Percentiles rank a stretch among this genome's conserved stretches.
These are phyloP conservation scores for Sorghum bicolor DNA, from an alignment of 176 grass and related monocot genomes.

Conservation along the genomic window Sorghum_bicolor_NCBIv3 NC_012878.2:7798001-7798500, in stretches of 20 bases:
- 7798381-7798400: background rate
- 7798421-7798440: too few relatives aligned
- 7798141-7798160: conserved; percentile 56
- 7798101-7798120: conserved; percentile 70
- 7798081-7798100: conserved; percentile 51
- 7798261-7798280: conserved; percentile 25
- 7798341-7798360: conserved; percentile 26
- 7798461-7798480: too few relatives aligned
- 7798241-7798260: conserved; percentile 35
- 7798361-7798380: background rate
- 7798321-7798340: conserved; percentile 62
- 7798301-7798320: conserved; percentile 41
- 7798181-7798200: conserved; percentile 80
- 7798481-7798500: too few relatives aligned
- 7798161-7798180: conserved; percentile 73
- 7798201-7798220: conserved; percentile 40
- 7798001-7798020: conserved; percentile 62
- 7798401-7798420: too few relatives aligned
- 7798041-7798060: conserved; percentile 54
- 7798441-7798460: too few relatives aligned
- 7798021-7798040: conserved; percentile 72
- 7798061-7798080: conserved; percentile 24
- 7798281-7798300: conserved; percentile 33
- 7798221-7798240: conserved; percentile 27
- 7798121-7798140: conserved; percentile 62